Percentiles rank a stretch among this genome's conserved stretches.
phyloP scores from a whole-genome alignment of 371 early-diverging fungal genomes.

The Blyttiomyces sp. region DNA sequence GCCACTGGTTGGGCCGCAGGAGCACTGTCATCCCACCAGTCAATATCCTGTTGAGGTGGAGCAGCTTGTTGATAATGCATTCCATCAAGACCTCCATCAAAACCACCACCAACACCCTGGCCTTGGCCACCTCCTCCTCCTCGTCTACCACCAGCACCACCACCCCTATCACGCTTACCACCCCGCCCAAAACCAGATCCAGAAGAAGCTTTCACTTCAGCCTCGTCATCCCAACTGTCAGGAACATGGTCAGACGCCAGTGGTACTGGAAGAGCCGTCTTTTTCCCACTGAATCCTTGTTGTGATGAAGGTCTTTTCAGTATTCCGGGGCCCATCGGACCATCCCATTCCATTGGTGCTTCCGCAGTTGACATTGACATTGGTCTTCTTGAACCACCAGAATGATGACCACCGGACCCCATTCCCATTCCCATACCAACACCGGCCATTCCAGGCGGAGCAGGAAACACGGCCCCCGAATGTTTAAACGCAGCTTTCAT shows the following conservation, averaged over 20 bases:
- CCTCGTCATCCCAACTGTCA: conserved; percentile 6
- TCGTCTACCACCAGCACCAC: too few relatives aligned
- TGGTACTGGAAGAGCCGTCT: neutral
- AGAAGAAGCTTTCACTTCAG: neutral
- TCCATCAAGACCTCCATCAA: neutral
- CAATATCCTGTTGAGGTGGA: neutral
- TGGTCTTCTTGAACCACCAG: neutral
- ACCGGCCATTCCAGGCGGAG: neutral
- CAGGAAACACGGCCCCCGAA: too few relatives aligned
- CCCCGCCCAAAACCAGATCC: neutral
- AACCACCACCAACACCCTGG: too few relatives aligned
- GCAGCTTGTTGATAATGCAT: neutral
- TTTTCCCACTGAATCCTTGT: neutral
- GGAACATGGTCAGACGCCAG: neutral
- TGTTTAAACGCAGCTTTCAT: too few relatives aligned
- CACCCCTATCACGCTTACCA: too few relatives aligned
- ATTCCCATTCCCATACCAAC: neutral
- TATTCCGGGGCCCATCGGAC: neutral
- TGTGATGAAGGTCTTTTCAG: neutral
- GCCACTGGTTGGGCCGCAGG: neutral
- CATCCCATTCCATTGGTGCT: neutral
- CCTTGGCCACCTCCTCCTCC: too few relatives aligned
- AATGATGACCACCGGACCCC: neutral
- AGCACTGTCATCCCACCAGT: conserved; percentile 5
- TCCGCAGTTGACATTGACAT: neutral